Conservation (phyloP, 306 rosid species). For the Cyclanthera cordifolia region DNA sequence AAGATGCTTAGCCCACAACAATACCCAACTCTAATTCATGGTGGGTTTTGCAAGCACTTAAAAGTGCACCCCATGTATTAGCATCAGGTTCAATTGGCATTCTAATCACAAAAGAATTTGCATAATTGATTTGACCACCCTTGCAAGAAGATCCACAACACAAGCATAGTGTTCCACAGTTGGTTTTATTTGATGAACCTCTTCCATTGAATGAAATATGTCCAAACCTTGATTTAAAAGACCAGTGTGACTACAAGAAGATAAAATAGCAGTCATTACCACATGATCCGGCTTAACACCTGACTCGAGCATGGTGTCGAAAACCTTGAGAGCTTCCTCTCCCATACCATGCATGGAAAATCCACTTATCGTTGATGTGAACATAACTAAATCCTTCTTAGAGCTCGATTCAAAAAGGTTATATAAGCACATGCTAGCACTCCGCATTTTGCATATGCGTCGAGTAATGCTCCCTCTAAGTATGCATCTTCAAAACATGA, state of each 20-base stretch:
- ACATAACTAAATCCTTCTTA: constrained; percentile 70
- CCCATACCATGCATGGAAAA: constrained; percentile 79
- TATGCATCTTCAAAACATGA: constrained; percentile 43
- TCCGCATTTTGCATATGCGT: constrained; percentile 80
- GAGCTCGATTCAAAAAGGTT: constrained; percentile 44
- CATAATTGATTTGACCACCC: constrained; percentile 55
- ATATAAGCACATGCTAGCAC: constrained; percentile 38
- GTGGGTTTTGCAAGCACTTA: constrained; percentile 73
- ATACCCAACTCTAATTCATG: constrained; percentile 63
- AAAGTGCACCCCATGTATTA: constrained; percentile 66
- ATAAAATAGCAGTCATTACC: constrained; percentile 55
- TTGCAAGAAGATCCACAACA: constrained; percentile 73
- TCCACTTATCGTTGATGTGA: constrained; percentile 75
- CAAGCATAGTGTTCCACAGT: constrained; percentile 75
- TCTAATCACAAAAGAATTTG: constrained; percentile 45
- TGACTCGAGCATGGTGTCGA: constrained; percentile 49
- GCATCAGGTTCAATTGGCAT: constrained; percentile 66
- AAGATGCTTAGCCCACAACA: constrained; percentile 47
- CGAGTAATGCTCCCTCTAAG: constrained; percentile 62
- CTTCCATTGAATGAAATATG: constrained; percentile 59
- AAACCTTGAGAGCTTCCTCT: constrained; percentile 51
- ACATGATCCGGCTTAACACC: constrained; percentile 61
- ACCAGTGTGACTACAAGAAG: constrained; percentile 84
- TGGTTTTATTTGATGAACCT: constrained; percentile 55
- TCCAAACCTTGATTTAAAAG: constrained; percentile 58